phyloP scores from a whole-genome alignment of 2,329 filamentous ascomycete genomes.

The Fusarium oxysporum region DNA sequence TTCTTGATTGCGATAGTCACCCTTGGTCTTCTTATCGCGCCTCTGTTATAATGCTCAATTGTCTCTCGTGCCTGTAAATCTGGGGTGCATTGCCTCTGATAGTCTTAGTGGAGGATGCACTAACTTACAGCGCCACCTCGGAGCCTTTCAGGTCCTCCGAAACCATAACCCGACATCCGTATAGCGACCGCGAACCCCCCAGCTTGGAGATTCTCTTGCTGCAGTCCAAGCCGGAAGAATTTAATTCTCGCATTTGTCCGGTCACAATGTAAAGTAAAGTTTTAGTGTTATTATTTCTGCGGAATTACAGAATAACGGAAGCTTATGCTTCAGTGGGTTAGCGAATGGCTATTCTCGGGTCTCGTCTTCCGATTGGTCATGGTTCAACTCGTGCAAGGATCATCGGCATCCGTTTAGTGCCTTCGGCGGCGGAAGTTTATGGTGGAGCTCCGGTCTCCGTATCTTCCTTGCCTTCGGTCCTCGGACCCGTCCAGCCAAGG shows the following conservation, averaged over 20 bases:
- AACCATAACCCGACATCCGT: background rate
- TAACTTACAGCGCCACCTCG: background rate
- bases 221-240: background rate
- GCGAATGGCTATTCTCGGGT: no score
- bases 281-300: background rate
- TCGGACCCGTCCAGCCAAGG: no score
- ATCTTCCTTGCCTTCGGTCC: background rate
- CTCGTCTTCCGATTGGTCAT: background rate
- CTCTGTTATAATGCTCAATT: background rate
- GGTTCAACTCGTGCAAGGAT: no score
- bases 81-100: background rate
- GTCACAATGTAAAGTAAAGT: no score
- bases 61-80: background rate
- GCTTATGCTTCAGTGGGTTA: background rate
- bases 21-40: background rate
- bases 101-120: background rate
- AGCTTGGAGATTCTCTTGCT: no score
- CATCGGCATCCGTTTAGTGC: background rate
- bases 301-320: background rate
- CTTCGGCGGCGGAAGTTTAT: background rate
- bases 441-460: background rate
- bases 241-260: background rate
- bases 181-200: no score
- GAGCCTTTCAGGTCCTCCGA: background rate
- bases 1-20: background rate